These are phyloP conservation scores for Candida nitratophila DNA, from an alignment of 805 yeast species.

Conservation along the genomic window DNA sequence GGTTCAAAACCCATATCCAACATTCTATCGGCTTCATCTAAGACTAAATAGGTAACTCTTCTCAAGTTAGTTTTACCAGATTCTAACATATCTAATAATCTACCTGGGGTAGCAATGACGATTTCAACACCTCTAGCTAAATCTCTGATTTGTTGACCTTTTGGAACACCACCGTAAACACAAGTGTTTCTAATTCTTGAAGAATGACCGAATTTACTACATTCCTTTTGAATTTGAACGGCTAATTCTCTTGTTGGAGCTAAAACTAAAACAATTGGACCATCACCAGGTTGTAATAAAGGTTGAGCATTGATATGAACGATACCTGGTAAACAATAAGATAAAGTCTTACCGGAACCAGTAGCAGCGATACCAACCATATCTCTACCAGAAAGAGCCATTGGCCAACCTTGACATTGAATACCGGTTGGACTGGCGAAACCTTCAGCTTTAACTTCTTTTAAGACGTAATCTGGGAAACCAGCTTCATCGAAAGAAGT, in stretches of 20 bases:
- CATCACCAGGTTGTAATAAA: slow-evolving; percentile 86
- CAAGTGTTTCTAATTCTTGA: slow-evolving; percentile 95
- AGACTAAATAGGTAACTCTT: slow-evolving; percentile 93
- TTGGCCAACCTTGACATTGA: slow-evolving; percentile 99
- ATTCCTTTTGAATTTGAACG: slow-evolving; percentile 93
- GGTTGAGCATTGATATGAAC: slow-evolving; percentile 99
- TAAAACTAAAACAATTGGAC: slow-evolving; percentile 90
- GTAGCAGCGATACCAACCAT: slow-evolving; percentile 99
- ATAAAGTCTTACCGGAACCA: slow-evolving; percentile 97
- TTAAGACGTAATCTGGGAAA: slow-evolving; percentile 88
- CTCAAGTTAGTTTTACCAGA: slow-evolving; percentile 88
- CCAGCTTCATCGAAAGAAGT: slow-evolving; percentile 94
- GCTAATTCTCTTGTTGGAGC: slow-evolving; percentile 99
- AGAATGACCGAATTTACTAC: slow-evolving; percentile 86
- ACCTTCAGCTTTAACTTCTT: slow-evolving; percentile 85
- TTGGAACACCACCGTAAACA: slow-evolving; percentile 99
- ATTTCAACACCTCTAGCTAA: slow-evolving; percentile 93
- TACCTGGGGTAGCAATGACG: slow-evolving; percentile 97
- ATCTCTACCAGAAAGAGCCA: slow-evolving; percentile 98
- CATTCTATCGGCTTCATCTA: slow-evolving; percentile 99
- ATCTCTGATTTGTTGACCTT: slow-evolving; percentile 96
- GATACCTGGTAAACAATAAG: slow-evolving; percentile 94
- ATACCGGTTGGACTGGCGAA: slow-evolving; percentile 93
- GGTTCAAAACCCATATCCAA: slow-evolving; percentile 99
- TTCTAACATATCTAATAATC: slow-evolving; percentile 96